Evolutionary conservation across 2,329 filamentous ascomycete species (phyloP), one percentile per base, ranked within the genome.

Genomic region (Cordyceps cicadae): DNA sequence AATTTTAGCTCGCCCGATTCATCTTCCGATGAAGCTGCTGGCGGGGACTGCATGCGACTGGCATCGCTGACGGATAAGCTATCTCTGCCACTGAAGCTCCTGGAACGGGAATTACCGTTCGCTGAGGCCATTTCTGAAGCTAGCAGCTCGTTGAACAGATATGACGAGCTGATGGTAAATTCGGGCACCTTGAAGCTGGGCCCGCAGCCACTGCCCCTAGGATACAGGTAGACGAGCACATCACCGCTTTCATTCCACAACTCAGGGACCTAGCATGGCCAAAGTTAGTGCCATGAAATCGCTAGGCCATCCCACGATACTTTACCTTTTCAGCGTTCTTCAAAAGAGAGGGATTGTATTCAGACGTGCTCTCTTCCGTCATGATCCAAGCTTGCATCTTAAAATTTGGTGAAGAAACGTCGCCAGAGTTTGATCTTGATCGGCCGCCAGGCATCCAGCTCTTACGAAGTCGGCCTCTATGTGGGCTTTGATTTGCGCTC

Each of bases 211-310:
- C 75, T 79, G 5, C 74, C 73, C 59, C 75, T 78, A 1, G 84
- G 77, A 60, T 81, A 81, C 4, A 88, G 71, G 65, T 84, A 84
- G 21, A 88, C 77, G 55, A 77, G 75, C 26, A 86, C 78, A 63
- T 79, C 79, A 45, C 82, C 84, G 56, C 70, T 74, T 59, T 87
- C 83, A 64, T 85, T 82, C 86, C 86, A 88, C 21, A 88, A 71
- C 69, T 88, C 86, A 1, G 85, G 83, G 4, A 87, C 81, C 83
- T 86, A 62, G 14, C 46, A 55, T 46, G n/a, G 62, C 49, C 3
- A 62, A 67, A 64, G 64, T 65, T 56, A 49, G 60, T 57, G 63
- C 37, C 6, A 21, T 39, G 63, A 64, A 24, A 58, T 45, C 58
- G n/a, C 43, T 53, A 26, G n/a, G 59, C n/a, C 32, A 21, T 46